Evolutionary conservation across 1,139 yeast species (phyloP), one percentile per base, ranked within the genome.

Genomic region (Yamadazyma buinensis): DNA sequence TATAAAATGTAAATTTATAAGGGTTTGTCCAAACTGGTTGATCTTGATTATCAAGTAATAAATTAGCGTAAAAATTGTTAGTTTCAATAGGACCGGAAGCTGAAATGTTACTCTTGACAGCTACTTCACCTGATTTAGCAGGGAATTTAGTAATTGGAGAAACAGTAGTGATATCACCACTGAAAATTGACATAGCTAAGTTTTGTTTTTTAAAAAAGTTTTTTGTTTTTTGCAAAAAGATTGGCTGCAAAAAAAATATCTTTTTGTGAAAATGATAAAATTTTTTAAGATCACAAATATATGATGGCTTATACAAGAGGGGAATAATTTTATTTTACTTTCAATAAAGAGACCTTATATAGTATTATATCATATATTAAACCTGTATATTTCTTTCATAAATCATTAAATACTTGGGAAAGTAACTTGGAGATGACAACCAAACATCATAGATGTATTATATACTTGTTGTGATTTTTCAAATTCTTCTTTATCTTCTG

Each of bases 1-100:
- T 51, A 28, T 44, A 49, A 28, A 43, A 42, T 56, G 67, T 73
- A 9, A 84, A 60, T 4, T 84, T 75, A 50, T 83, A 84, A 0
- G 95, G 95, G 48, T 80, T 86, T 0, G 90, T 75, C 78, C 82
- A 84, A 1, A 78, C 73, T 17, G 64, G 80, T 30, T 73, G 59
- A 8, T 69, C 70, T 44, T 81, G 87, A 29, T 61, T 59, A 0
- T 70, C 90, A 13, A 84, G 67, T 33, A 84, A 57, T 53, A 84
- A 55, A 57, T 85, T 85, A 5, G 84, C 80, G 53, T 83, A 85
- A 55, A 84, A 85, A 54, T 84, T 83, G 61, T 85, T 85, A 13
- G 95, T 85, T 40, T 77, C 76, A 26, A 80, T 64, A 3, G 90
- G 84, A 7, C 25, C 20, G 3, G 34, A 23, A 40, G 58, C 60